A percentile compares a stretch with the other conserved stretches of the same genome.
Conservation (phyloP, 805 yeast species). For the Pichia kluyveri region DNA sequence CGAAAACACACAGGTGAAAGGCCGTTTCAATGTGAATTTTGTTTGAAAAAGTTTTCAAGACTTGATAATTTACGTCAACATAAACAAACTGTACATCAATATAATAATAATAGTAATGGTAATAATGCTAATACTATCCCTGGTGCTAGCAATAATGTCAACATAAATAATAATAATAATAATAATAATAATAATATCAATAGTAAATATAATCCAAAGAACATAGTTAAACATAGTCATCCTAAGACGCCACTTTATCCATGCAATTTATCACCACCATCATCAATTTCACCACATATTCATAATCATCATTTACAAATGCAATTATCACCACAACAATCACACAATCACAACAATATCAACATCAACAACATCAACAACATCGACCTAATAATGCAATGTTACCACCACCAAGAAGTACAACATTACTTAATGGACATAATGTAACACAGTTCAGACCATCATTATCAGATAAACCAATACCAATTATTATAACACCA, state of each 20-base stretch:
- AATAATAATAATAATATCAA: background rate
- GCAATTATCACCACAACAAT: no score
- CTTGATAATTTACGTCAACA: slow-evolving; percentile 88
- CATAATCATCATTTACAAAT: background rate
- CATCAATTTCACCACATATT: slow-evolving; percentile 5
- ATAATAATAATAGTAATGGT: slow-evolving; percentile 20
- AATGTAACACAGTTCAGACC: no score
- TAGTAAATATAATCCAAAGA: background rate
- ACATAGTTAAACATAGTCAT: no score
- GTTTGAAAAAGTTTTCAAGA: slow-evolving; percentile 70
- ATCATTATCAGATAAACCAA: slow-evolving; percentile 15
- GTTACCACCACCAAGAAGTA: slow-evolving; percentile 25
- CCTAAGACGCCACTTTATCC: slow-evolving; percentile 1
- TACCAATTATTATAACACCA: slow-evolving; percentile 22
- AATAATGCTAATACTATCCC: no score
- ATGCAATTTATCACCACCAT: slow-evolving; percentile 2
- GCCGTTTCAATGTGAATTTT: slow-evolving; percentile 82
- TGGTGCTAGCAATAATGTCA: slow-evolving; percentile 5
- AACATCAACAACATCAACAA: no score
- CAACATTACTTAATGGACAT: no score
- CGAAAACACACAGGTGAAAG: slow-evolving; percentile 92
- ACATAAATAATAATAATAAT: background rate
- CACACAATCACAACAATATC: no score
- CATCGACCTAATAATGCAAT: slow-evolving; percentile 9
- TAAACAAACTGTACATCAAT: slow-evolving; percentile 73